Evolutionary conservation across 2,329 filamentous ascomycete genomes (phyloP).

Genomic region (Boeremia lycopersici): DNA sequence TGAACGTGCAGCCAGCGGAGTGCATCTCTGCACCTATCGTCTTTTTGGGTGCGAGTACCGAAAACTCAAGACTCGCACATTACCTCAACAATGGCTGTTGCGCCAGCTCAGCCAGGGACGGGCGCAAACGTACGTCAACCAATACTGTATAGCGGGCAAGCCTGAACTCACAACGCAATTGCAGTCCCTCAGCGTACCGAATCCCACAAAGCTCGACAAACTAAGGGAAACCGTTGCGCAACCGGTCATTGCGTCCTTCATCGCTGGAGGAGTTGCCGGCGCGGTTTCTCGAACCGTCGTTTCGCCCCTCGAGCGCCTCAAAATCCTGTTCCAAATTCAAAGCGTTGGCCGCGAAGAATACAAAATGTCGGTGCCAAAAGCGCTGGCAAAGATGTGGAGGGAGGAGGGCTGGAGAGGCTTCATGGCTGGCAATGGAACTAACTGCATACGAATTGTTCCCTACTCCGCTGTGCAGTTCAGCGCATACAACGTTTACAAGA

Average conservation of each 20-base stretch:
- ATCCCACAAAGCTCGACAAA: slow-evolving; percentile 32
- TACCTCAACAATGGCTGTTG: slow-evolving; percentile 27
- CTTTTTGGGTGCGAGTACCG: slow-evolving; percentile 25
- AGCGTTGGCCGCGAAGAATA: slow-evolving; percentile 90
- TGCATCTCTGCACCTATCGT: slow-evolving; percentile 15
- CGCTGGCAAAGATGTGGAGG: slow-evolving; percentile 90
- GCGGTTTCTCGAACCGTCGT: slow-evolving; percentile 98
- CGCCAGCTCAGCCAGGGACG: slow-evolving; percentile 22
- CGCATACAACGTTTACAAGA: slow-evolving; percentile 96
- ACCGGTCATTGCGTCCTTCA: slow-evolving; percentile 87
- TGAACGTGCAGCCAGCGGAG: slow-evolving; percentile 29
- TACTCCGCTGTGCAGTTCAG: slow-evolving; percentile 99
- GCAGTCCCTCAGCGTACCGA: slow-evolving; percentile 24
- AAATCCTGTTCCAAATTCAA: slow-evolving; percentile 98
- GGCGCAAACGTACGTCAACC: slow-evolving; percentile 32
- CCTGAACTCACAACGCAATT: slow-evolving; percentile 21
- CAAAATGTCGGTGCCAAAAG: slow-evolving; percentile 87
- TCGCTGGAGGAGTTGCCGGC: slow-evolving; percentile 90
- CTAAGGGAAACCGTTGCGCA: slow-evolving; percentile 65
- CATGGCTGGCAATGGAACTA: slow-evolving; percentile 97
- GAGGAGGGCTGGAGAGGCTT: slow-evolving; percentile 98
- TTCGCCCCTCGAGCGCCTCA: slow-evolving; percentile 91
- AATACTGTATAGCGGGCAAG: not conserved
- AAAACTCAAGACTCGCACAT: slow-evolving; percentile 23
- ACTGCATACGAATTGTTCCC: slow-evolving; percentile 96